These are phyloP conservation scores for Hyphopichia burtonii DNA, from an alignment of 1,139 yeast species.

Conservation along the genomic window DNA sequence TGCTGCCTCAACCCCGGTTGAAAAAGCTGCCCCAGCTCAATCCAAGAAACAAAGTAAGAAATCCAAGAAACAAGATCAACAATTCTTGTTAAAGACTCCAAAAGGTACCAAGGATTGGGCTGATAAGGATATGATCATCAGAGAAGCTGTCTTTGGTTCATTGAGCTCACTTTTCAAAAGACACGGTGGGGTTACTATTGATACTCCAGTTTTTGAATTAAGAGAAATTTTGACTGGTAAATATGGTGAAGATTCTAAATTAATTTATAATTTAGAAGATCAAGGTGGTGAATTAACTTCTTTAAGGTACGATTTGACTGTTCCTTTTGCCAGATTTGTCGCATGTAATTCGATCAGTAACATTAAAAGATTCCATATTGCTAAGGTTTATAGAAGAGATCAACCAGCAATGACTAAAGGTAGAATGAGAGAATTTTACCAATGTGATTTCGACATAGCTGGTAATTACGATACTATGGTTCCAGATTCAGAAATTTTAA, in stretches of 20 bases:
- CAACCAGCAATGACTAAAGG: constrained; percentile 99
- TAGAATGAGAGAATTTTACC: constrained; percentile 98
- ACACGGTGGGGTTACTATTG: constrained; percentile 97
- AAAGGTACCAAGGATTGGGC: constrained; percentile 99
- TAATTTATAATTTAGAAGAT: constrained; percentile 92
- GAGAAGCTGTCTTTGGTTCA: constrained; percentile 80
- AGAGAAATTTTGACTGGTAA: constrained; percentile 95
- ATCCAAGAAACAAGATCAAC: constrained; percentile 34
- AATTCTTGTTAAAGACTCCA: constrained; percentile 83
- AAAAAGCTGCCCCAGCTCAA: constrained; percentile 7
- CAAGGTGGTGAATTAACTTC: constrained; percentile 98
- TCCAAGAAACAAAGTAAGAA: constrained; percentile 21
- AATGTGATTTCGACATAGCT: constrained; percentile 96
- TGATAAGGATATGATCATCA: constrained; percentile 92
- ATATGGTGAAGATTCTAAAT: constrained; percentile 96
- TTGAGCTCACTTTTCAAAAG: constrained; percentile 77
- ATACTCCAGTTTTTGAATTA: constrained; percentile 95
- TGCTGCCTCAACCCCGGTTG: constrained; percentile 12
- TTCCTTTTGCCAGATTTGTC: constrained; percentile 94
- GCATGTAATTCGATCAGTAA: constrained; percentile 89
- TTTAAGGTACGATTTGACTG: constrained; percentile 92
- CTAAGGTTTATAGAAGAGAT: constrained; percentile 96
- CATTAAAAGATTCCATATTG: constrained; percentile 93
- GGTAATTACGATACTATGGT: constrained; percentile 92
- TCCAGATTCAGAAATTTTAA: constrained; percentile 88